A percentile compares a stretch with the other conserved stretches of the same genome.
phyloP scores from a whole-genome alignment of 164 flowering plant species.

The Santalum album region DNA sequence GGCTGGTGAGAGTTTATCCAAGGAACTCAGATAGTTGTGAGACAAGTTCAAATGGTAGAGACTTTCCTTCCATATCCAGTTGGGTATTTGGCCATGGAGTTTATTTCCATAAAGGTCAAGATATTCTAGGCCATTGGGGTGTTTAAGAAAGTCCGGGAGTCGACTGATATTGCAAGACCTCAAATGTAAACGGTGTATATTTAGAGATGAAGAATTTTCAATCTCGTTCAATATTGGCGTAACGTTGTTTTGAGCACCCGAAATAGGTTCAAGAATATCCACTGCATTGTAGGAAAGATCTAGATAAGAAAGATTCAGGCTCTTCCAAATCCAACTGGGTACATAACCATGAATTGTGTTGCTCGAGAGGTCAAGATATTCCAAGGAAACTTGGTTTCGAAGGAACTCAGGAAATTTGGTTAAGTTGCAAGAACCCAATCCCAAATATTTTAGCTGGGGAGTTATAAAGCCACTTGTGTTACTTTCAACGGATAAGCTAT shows the following conservation, averaged over 20 bases:
- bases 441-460: not conserved
- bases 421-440: conserved; percentile 2
- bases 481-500: not conserved
- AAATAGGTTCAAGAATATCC: too few species aligned
- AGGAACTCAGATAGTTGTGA: not conserved
- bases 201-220: too few species aligned
- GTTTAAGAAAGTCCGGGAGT: too few species aligned
- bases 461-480: not conserved
- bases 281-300: too few species aligned
- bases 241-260: too few species aligned
- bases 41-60: not conserved
- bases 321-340: conserved; percentile 4
- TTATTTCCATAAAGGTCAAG: too few species aligned
- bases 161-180: too few species aligned
- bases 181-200: too few species aligned
- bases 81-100: too few species aligned
- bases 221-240: too few species aligned
- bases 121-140: too few species aligned
- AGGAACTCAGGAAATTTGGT: conserved; percentile 7
- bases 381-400: not conserved
- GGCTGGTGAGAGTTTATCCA: not conserved
- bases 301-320: not conserved
- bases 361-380: conserved; percentile 1
- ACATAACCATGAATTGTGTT: conserved; percentile 3
- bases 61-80: not conserved